phyloP scores from a whole-genome alignment of 331 rosid species.

The Rhamnella rubrinervis region DNA sequence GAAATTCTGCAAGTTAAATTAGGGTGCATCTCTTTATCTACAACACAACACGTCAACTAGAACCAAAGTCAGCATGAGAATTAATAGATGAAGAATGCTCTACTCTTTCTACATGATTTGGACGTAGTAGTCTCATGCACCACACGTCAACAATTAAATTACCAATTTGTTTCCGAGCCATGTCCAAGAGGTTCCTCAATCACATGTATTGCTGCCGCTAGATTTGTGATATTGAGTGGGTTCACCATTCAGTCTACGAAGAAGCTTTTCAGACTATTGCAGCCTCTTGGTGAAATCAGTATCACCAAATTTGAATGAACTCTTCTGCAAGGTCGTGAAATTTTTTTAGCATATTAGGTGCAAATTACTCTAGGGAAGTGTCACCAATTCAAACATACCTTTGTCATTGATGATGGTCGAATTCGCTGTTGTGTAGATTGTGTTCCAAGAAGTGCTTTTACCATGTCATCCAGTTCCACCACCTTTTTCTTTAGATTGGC shows the following conservation, averaged over 20 bases:
- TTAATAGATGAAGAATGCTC: too few species aligned
- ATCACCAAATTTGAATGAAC: constrained; percentile 33
- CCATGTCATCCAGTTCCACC: constrained; percentile 77
- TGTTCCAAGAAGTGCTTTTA: constrained; percentile 49
- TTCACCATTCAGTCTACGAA: constrained; percentile 62
- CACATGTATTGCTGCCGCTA: constrained; percentile 40
- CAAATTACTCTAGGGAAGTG: not conserved
- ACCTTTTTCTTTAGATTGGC: constrained; percentile 60
- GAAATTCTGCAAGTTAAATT: too few species aligned
- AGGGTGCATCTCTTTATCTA: too few species aligned
- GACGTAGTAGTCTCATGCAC: not conserved
- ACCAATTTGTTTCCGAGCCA: constrained; percentile 25
- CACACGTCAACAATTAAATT: not conserved
- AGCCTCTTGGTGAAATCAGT: constrained; percentile 49
- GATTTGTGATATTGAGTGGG: constrained; percentile 45
- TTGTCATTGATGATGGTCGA: constrained; percentile 41
- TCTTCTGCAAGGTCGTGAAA: constrained; percentile 34
- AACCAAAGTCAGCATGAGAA: too few species aligned
- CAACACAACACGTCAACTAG: too few species aligned
- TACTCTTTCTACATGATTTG: too few species aligned
- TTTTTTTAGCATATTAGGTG: constrained; percentile 10
- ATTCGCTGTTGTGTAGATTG: constrained; percentile 30
- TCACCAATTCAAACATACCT: constrained; percentile 40
- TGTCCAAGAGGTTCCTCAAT: constrained; percentile 16
- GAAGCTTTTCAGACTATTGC: constrained; percentile 55